Evolutionary conservation across 371 early-diverging fungal genomes (phyloP), one percentile per base, ranked within the genome.

Genomic region (Fennellomyces sp.): DNA sequence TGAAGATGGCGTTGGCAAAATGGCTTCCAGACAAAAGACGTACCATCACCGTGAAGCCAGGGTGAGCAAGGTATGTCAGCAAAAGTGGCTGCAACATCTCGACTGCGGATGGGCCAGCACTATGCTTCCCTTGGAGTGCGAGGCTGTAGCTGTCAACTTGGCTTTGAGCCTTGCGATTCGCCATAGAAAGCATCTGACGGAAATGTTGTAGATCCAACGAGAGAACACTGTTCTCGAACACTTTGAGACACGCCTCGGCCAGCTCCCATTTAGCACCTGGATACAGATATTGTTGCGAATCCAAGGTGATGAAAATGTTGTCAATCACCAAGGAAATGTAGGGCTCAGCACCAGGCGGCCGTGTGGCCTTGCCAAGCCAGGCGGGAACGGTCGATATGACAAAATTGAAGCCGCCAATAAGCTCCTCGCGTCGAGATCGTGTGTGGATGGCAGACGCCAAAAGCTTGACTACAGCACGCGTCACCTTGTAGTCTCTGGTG

Each of bases 261-360:
- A 97, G 84, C 23, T 81, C 76, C 94, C 95, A 95, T 61, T 85
- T 81, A 64, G 94, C 92, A 17, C 73, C 82, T 2, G 88, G 60
- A 55, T 85, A 75, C n/a, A 72, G 69, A 58, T 92, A 96, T 3
- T 82, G 68, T 26, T 94, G 85, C 30, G 67, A 73, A 2, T 82
- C 77, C 4, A 90, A 80, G 65, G 87, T 89, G 26, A 91, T 69
- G 55, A 96, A 90, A 27, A 96, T 85, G 33, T 84, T 69, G 51
- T 97, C 94, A 19, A 96, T 62, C 11, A 94, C 88, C 65, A 92
- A 90, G 3, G 81, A 72, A 12, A 95, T 74, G 69, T 92, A 98
- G 0, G 96, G 97, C 8, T 70, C 71, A 13, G 92, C 73, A 12
- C 96, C 96, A 2, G 89, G 88, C 17, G 72, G 58, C 29, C 90